Percentiles rank a stretch among this genome's conserved stretches.
These are phyloP conservation scores for Acanthamoeba quina DNA, from an alignment of 208 protist species.

Conservation along the genomic window DNA sequence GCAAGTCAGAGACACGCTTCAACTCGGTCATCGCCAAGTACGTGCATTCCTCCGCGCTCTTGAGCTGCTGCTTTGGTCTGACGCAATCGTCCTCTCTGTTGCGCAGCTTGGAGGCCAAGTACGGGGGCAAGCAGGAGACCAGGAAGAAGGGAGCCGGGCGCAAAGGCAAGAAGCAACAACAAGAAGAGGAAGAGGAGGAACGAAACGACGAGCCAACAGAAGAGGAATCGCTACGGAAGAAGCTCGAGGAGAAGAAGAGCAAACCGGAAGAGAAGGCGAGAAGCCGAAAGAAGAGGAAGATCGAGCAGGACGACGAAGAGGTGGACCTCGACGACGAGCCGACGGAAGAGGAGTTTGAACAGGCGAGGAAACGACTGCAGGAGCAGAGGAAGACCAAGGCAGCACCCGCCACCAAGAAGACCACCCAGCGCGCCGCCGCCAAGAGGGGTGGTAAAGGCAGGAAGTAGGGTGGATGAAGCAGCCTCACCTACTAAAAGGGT, in stretches of 20 bases:
- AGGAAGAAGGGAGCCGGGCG: neutral
- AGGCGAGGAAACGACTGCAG: constrained; percentile 19
- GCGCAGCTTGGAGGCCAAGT: constrained; percentile 63
- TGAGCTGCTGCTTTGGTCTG: neutral
- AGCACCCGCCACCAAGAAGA: neutral
- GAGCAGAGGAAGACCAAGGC: neutral
- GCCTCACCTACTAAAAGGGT: too few species aligned
- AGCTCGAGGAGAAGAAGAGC: constrained; percentile 11
- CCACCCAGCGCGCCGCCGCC: neutral
- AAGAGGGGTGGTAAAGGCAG: neutral
- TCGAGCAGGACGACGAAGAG: neutral
- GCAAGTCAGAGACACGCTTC: constrained; percentile 16
- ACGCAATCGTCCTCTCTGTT: too few species aligned
- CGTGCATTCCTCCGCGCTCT: neutral
- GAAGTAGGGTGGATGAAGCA: neutral
- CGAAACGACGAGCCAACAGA: neutral
- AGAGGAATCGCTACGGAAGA: constrained; percentile 6
- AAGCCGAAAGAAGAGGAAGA: constrained; percentile 5
- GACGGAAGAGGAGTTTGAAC: constrained; percentile 55
- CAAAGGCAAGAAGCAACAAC: constrained; percentile 24
- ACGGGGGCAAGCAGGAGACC: constrained; percentile 8
- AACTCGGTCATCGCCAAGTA: constrained; percentile 38
- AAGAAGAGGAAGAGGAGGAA: constrained; percentile 18
- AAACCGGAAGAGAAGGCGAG: neutral
- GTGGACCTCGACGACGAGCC: neutral